Base-by-base conservation (phyloP, 2,329 filamentous ascomycete species). In the Phialophora chinensis region DNA sequence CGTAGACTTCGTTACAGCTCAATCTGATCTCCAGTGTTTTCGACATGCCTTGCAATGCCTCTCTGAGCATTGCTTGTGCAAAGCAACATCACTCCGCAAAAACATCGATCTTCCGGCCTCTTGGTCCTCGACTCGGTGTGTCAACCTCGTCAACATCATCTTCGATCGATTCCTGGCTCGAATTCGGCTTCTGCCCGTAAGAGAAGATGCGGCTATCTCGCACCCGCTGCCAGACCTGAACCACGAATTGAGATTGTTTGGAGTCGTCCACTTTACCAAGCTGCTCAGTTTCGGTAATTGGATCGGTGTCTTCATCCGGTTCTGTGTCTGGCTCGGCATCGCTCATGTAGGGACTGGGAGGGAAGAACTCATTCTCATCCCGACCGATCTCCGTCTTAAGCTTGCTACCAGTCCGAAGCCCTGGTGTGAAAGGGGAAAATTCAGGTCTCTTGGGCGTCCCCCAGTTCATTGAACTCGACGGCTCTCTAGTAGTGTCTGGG, bases 351-450 rank as follows among this genome's bases (percentile, higher is more conserved):
- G 55, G 44, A 14, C 27, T 63, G 33, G 53, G 50, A 38, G 49
- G 52, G 6, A 29, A 47, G 12, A 38, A 14, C 2, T 62, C 53
- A 20, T 56, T 42, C 17, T 65, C 61, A 29, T 65, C 57, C 17
- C 14, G 25, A 23, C 62, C 60, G 20, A 63, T 47, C 56, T 63
- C 67, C 17, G 42, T 53, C 54, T 44, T 66, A 3, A 69, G 54
- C 42, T 55, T 62, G 53, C 64, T 66, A 2, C 61, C 63, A 20
- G 60, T 52, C 2, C 53, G 29, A 2, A 69, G 55, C 38, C 62
- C 66, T 50, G 66, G 68, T 20, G 67, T 65, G 14, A 69, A 61
- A 11, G 67, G 67, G 14, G 67, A 69, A 31, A 63, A 62, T 6
- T 27, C 56, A 25, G 67, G 65, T 44, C 62, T 60, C 55, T 38